Base-by-base conservation (phyloP, 352 stramenopile species). In the Phytopythium cucurbitacearum region DNA sequence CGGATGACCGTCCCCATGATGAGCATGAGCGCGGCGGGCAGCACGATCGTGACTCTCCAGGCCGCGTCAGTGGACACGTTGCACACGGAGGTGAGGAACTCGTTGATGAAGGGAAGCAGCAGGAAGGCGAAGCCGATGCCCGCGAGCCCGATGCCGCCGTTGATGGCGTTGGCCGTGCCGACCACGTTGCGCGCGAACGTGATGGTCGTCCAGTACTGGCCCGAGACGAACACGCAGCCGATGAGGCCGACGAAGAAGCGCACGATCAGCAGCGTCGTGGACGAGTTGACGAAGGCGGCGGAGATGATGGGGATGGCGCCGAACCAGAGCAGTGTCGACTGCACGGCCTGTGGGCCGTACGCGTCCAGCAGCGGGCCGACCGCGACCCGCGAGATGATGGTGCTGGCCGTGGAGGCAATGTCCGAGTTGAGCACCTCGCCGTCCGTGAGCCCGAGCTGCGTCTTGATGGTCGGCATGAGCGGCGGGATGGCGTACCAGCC, bases 201-300 rank as follows among this genome's bases (percentile, higher is more conserved):
- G 64, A 91, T 76, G 48, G 81, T 94, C 0, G 91, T 97, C 95
- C 95, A 98, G 70, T 93, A 98, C 73, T 98, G 93, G 44, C 82
- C 95, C 48, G 89, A 90, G 10, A 98, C 94, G 65, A 98, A 98
- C 45, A 96, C 90, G 36, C 84, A 94, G 59, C 94, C 95, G 12
- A 96, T 85, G 60, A 98, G 68, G 35, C 95, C 96, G 62, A 98
- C 97, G 59, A 98, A 97, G 62, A 98, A 96, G 49, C 95, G 88
- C 35, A 98, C 72, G 47, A 97, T 67, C 21, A 87, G 56, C 39
- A 98, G 72, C 6, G 62, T 73, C 2, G 57, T 64, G 1, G 87
- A 67, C 37, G 62, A 93, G 15, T 87, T 85, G 6, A 98, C 89
- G 41, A 98, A 87, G 28, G 91, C 93, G 0, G 85, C 94, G 13